Evolutionary conservation across 2,329 filamentous ascomycete genomes (phyloP), one percentile per base, ranked within the genome.

Genomic region (Apiospora malaysiana): DNA sequence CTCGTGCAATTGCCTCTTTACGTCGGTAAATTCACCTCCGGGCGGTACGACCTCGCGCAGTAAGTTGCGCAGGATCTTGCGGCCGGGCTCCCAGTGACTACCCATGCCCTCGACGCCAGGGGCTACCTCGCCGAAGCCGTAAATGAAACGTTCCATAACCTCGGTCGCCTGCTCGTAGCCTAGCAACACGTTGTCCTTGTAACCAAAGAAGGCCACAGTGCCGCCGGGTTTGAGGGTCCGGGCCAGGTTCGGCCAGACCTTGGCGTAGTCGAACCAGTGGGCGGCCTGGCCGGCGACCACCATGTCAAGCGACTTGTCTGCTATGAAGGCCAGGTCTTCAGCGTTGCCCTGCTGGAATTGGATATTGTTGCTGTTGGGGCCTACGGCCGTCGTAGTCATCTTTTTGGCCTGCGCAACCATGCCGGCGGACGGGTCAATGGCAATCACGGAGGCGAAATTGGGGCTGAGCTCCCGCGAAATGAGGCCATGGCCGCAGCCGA

Each of bases 151-250:
- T 75, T 88, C 81, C 76, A 91, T 83, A 32, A 91, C 82, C 63
- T 77, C 77, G 32, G 86, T 89, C 21, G 88, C 88, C 45, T 76
- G 75, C 8, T 86, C 84, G 73, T 84, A 84, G 27, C 87, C 85
- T 21, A 89, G 79, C 68, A 92, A 84, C 45, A 89, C 82, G 76
- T 88, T 89, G 79, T 92, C 90, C 75, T 88, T 89, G 79, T 92
- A 92, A 1, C 89, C 89, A 88, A 87, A 91, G 77, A 90, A 89
- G 0, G 89, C 89, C n/a, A 92, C 75, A 0, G 87, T 88, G 21
- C 89, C 90, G 18, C 87, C 87, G 1, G 79, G 78, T 67, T 86
- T 83, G 51, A 91, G 80, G 9, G 89, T 85, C 16, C 88, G 83
- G 12, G 81, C 81, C 71, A 92, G 77, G 75, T 88, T 86, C 0